These are phyloP conservation scores for Rhizopogon sp. DNA, from an alignment of 768 basidiomycete species.

Conservation along the genomic window DNA sequence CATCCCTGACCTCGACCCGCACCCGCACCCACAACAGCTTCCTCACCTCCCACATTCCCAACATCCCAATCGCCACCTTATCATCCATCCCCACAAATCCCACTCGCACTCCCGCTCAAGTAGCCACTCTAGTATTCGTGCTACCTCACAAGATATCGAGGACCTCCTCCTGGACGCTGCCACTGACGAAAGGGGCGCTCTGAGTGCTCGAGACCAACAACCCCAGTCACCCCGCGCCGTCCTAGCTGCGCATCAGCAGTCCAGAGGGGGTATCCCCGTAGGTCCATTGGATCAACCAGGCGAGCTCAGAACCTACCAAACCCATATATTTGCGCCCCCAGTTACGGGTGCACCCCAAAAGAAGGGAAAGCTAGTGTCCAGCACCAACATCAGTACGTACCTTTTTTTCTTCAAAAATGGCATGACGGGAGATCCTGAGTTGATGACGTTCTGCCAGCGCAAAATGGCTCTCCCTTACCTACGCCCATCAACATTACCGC, in stretches of 20 bases:
- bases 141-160: conserved; percentile 34
- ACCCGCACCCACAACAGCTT: conserved; percentile 13
- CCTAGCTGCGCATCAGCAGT: conserved; percentile 28
- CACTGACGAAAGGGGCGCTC: conserved; percentile 25
- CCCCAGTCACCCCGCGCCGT: conserved; percentile 25
- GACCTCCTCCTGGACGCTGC: conserved; percentile 45
- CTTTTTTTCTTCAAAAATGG: not conserved
- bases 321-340: conserved; percentile 68
- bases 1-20: conserved; percentile 18
- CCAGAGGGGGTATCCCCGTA: conserved; percentile 17
- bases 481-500: conserved; percentile 4
- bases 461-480: not conserved
- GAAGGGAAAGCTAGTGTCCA: conserved; percentile 45
- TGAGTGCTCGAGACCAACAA: conserved; percentile 23
- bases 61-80: not conserved
- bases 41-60: conserved; percentile 18
- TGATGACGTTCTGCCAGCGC: not conserved
- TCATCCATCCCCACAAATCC: conserved; percentile 9
- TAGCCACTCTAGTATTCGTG: conserved; percentile 30
- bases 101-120: conserved; percentile 22
- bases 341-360: conserved; percentile 71
- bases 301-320: conserved; percentile 46
- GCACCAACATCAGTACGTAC: conserved; percentile 19
- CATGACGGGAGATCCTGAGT: not conserved
- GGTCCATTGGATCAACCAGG: conserved; percentile 30